A percentile compares a stretch with the other conserved stretches of the same genome.
Evolutionary conservation across 23 red algal species (phyloP).

Genomic region (Chondrus crispus): DNA sequence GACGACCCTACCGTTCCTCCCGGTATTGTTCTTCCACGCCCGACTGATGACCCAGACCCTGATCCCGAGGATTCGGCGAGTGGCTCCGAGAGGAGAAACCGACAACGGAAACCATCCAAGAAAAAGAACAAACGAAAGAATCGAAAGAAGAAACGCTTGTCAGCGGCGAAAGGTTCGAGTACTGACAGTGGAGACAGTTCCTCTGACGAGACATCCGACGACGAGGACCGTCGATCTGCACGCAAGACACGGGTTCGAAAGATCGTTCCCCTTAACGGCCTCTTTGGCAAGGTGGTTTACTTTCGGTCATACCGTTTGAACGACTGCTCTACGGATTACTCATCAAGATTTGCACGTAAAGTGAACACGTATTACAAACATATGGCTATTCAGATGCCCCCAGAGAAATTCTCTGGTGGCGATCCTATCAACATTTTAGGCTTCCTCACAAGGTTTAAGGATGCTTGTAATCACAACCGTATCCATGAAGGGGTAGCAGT

Average conservation of each 20-base stretch:
- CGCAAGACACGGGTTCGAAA: not conserved
- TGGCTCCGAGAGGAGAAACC: too few relatives aligned
- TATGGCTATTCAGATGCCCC: constrained; percentile 4
- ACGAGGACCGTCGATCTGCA: not conserved
- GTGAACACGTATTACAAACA: not conserved
- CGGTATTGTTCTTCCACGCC: too few relatives aligned
- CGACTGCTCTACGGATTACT: not conserved
- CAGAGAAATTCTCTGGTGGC: not conserved
- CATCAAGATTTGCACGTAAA: not conserved
- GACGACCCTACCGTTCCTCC: too few relatives aligned
- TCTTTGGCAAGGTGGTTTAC: not conserved
- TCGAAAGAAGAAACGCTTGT: too few relatives aligned
- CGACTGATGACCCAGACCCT: too few relatives aligned
- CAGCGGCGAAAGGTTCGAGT: too few relatives aligned
- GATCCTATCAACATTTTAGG: not conserved
- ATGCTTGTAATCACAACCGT: constrained; percentile 19
- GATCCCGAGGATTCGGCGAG: too few relatives aligned
- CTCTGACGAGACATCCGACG: too few relatives aligned
- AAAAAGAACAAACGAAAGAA: too few relatives aligned
- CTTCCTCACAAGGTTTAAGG: constrained; percentile 19
- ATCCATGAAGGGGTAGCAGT: not conserved
- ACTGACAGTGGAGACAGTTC: too few relatives aligned
- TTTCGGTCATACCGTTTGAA: not conserved
- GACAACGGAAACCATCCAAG: too few relatives aligned
- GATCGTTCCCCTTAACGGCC: not conserved